phyloP scores from a whole-genome alignment of 2,329 filamentous ascomycete species.

The Diaporthe sp. region DNA sequence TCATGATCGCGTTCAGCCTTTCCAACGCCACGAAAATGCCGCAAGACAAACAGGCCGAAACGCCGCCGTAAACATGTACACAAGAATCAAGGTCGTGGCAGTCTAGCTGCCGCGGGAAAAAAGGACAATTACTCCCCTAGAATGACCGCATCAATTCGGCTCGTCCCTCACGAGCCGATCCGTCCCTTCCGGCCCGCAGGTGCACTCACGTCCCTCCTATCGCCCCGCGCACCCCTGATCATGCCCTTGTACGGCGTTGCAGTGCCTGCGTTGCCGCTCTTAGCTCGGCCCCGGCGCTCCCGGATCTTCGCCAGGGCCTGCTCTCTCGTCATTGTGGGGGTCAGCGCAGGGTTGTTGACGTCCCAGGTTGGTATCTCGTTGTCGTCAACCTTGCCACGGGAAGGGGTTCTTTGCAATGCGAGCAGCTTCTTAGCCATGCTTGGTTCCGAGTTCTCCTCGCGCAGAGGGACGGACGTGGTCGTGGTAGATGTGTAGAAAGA shows the following conservation, averaged over 20 bases:
- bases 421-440: conserved; percentile 58
- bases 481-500: conserved; percentile 62
- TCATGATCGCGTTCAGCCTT: conserved; percentile 14
- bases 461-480: conserved; percentile 65
- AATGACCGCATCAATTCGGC: not conserved
- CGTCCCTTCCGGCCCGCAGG: conserved; percentile 46
- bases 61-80: conserved; percentile 5
- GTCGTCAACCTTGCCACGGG: conserved; percentile 46
- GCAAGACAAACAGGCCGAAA: conserved; percentile 5
- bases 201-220: conserved; percentile 63
- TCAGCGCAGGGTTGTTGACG: conserved; percentile 68
- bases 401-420: conserved; percentile 57
- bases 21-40: conserved; percentile 37
- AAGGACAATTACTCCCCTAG: too few species aligned
- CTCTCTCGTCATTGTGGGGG: conserved; percentile 77
- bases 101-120: not conserved
- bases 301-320: conserved; percentile 82
- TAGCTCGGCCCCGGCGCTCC: conserved; percentile 77
- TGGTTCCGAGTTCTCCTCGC: conserved; percentile 58
- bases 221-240: conserved; percentile 57
- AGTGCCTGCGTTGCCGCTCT: conserved; percentile 74
- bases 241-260: conserved; percentile 72
- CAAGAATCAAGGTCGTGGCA: conserved; percentile 9
- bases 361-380: conserved; percentile 60
- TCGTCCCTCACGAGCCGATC: conserved; percentile 28